Conservation (phyloP, 1,284 basidiomycete genomes). For the Coniferiporia sulphurascens region DNA sequence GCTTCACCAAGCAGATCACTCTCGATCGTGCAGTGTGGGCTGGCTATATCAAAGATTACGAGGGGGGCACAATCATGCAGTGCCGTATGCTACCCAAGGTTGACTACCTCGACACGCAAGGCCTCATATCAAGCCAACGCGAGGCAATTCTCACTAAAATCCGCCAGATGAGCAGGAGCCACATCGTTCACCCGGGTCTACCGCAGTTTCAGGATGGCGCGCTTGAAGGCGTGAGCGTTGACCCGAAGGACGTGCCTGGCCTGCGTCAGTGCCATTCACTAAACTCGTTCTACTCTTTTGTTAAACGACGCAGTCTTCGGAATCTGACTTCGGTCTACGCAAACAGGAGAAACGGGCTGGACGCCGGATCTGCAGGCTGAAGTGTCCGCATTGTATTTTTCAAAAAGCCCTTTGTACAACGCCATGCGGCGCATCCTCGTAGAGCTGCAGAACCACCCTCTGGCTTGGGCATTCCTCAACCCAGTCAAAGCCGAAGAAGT, state of each 20-base stretch:
- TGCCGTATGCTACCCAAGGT: conserved; percentile 92
- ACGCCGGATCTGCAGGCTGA: conserved; percentile 64
- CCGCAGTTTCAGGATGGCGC: conserved; percentile 67
- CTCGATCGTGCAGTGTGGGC: conserved; percentile 92
- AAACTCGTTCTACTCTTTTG: background rate
- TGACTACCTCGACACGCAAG: conserved; percentile 82
- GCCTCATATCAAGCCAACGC: conserved; percentile 79
- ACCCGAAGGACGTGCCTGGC: conserved; percentile 80
- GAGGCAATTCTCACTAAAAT: conserved; percentile 90
- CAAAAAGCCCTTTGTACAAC: conserved; percentile 50
- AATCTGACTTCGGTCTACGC: background rate
- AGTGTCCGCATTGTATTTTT: conserved; percentile 1
- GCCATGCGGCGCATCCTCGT: conserved; percentile 81
- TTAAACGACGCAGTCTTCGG: background rate
- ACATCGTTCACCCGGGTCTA: conserved; percentile 83
- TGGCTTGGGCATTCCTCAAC: conserved; percentile 83
- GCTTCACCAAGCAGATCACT: conserved; percentile 96
- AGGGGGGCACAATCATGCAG: conserved; percentile 99
- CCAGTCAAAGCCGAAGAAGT: conserved; percentile 87
- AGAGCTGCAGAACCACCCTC: conserved; percentile 78
- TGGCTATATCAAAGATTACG: conserved; percentile 99
- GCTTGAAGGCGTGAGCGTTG: conserved; percentile 43
- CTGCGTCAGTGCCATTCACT: conserved; percentile 49
- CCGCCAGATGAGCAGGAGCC: conserved; percentile 80
- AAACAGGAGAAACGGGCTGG: conserved; percentile 87